These are phyloP conservation scores for Cryptococcus sp. DNA, from an alignment of 1,284 basidiomycete species.

Conservation along the genomic window DNA sequence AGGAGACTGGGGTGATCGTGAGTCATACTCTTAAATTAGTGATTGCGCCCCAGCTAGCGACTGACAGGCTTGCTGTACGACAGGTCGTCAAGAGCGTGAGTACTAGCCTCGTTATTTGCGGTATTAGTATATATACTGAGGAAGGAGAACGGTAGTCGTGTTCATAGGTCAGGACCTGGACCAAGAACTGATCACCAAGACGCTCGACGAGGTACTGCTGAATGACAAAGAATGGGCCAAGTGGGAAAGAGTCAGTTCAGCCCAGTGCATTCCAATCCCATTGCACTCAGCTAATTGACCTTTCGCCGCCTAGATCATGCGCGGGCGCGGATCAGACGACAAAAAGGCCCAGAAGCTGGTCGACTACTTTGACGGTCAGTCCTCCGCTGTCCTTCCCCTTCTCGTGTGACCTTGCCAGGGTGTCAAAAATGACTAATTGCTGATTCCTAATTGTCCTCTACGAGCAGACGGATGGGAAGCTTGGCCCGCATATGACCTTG, in stretches of 20 bases:
- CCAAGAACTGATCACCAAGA: constrained; percentile 41
- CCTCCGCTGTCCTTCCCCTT: background rate
- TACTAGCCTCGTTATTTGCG: constrained; percentile 7
- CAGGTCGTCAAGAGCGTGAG: constrained; percentile 48
- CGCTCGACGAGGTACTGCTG: constrained; percentile 51
- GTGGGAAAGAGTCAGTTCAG: constrained; percentile 42
- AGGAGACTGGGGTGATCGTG: constrained; percentile 55
- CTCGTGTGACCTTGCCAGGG: background rate
- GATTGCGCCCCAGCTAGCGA: background rate
- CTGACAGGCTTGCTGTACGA: background rate
- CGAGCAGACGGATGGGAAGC: constrained; percentile 46
- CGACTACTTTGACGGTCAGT: constrained; percentile 49
- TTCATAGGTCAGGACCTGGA: constrained; percentile 51
- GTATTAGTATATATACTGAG: background rate
- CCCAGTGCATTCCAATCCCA: background rate
- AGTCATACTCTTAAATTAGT: constrained; percentile 1
- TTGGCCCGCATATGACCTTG: constrained; percentile 31
- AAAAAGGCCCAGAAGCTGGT: constrained; percentile 45
- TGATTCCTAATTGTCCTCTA: background rate
- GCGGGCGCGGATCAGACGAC: constrained; percentile 29
- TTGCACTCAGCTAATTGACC: background rate
- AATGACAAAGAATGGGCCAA: constrained; percentile 52
- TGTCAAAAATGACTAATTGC: background rate
- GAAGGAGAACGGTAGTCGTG: constrained; percentile 19
- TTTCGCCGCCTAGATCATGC: constrained; percentile 43